Percentiles rank a stretch among this genome's conserved stretches.
phyloP scores from a whole-genome alignment of 2,329 filamentous ascomycete species.

The Cordyceps farinosa region DNA sequence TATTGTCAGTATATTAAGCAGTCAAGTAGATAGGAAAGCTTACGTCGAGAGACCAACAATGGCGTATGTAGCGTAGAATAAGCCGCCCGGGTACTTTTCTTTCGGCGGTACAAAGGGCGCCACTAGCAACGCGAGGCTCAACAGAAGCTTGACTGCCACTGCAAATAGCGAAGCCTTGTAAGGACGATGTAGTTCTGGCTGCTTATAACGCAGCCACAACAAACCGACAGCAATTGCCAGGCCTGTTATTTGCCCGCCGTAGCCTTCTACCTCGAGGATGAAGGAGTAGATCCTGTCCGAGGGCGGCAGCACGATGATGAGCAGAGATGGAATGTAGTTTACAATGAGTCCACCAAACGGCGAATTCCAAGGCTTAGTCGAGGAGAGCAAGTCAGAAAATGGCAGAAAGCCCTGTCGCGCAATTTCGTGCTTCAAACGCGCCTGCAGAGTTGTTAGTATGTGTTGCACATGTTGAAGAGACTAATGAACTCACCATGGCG shows the following conservation, averaged over 20 bases:
- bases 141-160: constrained; percentile 50
- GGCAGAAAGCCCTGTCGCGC: constrained; percentile 69
- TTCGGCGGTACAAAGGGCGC: constrained; percentile 61
- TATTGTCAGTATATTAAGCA: neutral
- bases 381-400: constrained; percentile 56
- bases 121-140: constrained; percentile 53
- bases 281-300: constrained; percentile 67
- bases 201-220: constrained; percentile 55
- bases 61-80: constrained; percentile 54
- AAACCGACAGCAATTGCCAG: constrained; percentile 57
- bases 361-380: constrained; percentile 62
- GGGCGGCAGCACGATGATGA: constrained; percentile 64
- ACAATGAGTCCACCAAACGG: constrained; percentile 65
- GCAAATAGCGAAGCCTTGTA: constrained; percentile 63
- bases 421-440: constrained; percentile 68
- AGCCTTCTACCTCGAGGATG: constrained; percentile 69
- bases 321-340: constrained; percentile 63
- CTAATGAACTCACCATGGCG: constrained; percentile 48
- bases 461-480: too few species aligned
- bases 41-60: constrained; percentile 51
- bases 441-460: constrained; percentile 37
- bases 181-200: constrained; percentile 58
- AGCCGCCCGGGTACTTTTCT: constrained; percentile 39
- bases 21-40: constrained; percentile 25
- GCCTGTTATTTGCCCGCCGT: constrained; percentile 59